Percentiles rank a stretch among this genome's conserved stretches.
Conservation (phyloP, 2,329 filamentous ascomycete genomes). For the Chrysoporthe puriensis region DNA sequence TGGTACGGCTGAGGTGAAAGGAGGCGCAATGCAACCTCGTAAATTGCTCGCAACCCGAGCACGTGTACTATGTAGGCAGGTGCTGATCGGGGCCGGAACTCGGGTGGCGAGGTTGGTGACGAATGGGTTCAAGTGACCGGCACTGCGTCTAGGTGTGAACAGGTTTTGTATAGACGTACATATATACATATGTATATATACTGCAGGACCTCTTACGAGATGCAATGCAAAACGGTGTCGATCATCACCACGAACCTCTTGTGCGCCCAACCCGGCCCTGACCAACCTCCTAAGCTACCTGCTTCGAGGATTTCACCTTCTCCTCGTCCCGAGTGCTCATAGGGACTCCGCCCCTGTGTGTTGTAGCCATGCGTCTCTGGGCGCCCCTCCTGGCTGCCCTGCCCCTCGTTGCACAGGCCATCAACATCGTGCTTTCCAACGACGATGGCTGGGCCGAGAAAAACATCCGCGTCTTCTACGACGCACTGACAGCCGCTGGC, state of each 20-base stretch:
- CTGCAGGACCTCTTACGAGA: background rate
- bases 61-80: background rate
- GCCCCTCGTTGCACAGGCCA: background rate
- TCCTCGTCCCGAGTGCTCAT: background rate
- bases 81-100: background rate
- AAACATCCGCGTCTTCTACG: slow-evolving; percentile 64
- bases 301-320: no score
- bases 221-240: background rate
- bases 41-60: background rate
- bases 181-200: no score
- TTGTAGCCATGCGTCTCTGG: slow-evolving; percentile 14
- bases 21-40: background rate
- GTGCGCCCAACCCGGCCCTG: background rate
- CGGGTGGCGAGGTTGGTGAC: background rate
- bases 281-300: no score
- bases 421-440: slow-evolving; percentile 44
- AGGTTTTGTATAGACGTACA: no score
- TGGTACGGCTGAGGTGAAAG: background rate
- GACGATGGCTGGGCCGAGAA: slow-evolving; percentile 76
- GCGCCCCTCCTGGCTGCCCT: background rate
- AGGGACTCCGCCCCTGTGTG: background rate
- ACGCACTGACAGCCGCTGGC: slow-evolving; percentile 56
- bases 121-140: background rate
- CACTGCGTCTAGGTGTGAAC: background rate
- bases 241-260: background rate